Conservation (phyloP, 805 yeast species). For the Hanseniaspora vineae region DNA sequence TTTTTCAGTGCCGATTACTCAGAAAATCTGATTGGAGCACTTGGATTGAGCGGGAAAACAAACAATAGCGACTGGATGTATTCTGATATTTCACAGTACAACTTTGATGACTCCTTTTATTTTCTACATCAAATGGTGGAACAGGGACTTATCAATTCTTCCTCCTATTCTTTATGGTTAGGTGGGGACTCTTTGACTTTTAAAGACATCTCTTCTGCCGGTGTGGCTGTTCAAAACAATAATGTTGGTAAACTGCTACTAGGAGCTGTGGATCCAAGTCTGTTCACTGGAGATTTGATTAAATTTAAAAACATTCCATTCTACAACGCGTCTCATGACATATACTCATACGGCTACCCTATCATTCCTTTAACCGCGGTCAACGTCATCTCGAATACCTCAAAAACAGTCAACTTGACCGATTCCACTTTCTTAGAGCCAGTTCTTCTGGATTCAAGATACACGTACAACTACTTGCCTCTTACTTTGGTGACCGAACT, state of each 20-base stretch:
- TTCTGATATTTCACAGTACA: conserved; percentile 7
- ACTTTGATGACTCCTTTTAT: conserved; percentile 13
- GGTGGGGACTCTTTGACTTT: conserved; percentile 13
- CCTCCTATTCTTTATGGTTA: conserved; percentile 34
- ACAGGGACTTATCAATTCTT: conserved; percentile 21
- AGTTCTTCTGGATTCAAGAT: conserved; percentile 46
- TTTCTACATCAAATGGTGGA: conserved; percentile 25
- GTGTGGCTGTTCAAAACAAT: conserved; percentile 3
- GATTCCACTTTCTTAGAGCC: conserved; percentile 31
- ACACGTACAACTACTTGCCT: conserved; percentile 39
- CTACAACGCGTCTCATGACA: conserved; percentile 10
- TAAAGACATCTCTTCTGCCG: not conserved
- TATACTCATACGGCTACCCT: conserved; percentile 25
- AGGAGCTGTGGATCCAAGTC: conserved; percentile 44
- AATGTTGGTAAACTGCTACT: conserved; percentile 30
- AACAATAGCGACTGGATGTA: conserved; percentile 9
- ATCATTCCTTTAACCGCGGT: conserved; percentile 35
- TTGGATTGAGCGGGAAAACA: conserved; percentile 31
- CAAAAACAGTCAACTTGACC: conserved; percentile 24
- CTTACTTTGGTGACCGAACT: conserved; percentile 41
- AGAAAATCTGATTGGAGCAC: conserved; percentile 27
- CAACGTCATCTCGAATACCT: conserved; percentile 31
- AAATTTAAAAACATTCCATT: conserved; percentile 39
- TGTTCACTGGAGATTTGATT: conserved; percentile 34
- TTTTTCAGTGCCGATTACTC: conserved; percentile 30